Percentiles rank a stretch among this genome's conserved stretches.
These are phyloP conservation scores for Amphibolis antarctica DNA, from an alignment of 106 monocot genomes.

Conservation along the genomic window DNA sequence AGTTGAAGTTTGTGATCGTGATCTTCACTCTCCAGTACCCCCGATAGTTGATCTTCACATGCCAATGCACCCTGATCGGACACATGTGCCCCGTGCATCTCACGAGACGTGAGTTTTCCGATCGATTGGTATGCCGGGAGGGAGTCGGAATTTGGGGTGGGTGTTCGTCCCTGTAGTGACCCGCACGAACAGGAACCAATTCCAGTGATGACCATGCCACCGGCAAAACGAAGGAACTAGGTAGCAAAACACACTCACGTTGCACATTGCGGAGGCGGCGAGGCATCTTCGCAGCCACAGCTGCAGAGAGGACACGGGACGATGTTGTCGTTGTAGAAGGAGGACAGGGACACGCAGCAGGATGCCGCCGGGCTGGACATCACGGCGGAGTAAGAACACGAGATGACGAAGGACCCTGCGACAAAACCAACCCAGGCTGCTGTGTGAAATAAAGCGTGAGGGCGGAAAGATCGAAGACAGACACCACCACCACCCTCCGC, in stretches of 20 bases:
- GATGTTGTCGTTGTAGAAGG: slow-evolving; percentile 54
- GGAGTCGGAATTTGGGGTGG: slow-evolving; percentile 2
- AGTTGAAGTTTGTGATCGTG: slow-evolving; percentile 60
- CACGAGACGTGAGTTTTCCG: slow-evolving; percentile 5
- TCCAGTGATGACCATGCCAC: no score
- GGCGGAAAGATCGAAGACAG: no score
- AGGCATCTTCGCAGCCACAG: slow-evolving; percentile 40
- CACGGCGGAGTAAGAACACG: slow-evolving; percentile 56
- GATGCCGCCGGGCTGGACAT: slow-evolving; percentile 22
- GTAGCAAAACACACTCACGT: no score
- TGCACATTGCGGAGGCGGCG: slow-evolving; percentile 20
- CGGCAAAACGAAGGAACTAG: no score
- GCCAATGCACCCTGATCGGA: slow-evolving; percentile 76
- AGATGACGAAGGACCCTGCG: slow-evolving; percentile 66
- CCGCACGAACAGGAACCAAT: not conserved
- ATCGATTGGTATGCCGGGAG: slow-evolving; percentile 1
- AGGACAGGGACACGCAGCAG: slow-evolving; percentile 79
- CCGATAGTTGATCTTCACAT: slow-evolving; percentile 59
- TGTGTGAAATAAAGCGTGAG: no score
- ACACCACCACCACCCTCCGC: no score
- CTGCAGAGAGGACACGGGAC: slow-evolving; percentile 59
- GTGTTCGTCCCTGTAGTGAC: slow-evolving; percentile 14
- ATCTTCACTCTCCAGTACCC: slow-evolving; percentile 88
- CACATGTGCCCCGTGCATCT: slow-evolving; percentile 74
- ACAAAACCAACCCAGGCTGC: not conserved